Evolutionary conservation across 805 yeast genomes (phyloP).

Genomic region (Wickerhamomyces canadensis): DNA sequence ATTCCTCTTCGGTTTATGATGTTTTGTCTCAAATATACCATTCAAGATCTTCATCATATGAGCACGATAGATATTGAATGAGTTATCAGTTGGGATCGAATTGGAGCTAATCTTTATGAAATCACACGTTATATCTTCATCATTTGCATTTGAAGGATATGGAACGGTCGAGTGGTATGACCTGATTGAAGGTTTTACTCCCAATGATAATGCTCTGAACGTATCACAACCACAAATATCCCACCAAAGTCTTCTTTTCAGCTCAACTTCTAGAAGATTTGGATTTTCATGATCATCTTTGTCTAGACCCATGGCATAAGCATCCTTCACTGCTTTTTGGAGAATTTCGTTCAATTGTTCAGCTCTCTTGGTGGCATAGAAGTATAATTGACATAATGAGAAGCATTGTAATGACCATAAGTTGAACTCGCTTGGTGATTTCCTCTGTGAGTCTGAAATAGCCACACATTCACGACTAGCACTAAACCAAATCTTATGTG

Average conservation of each 20-base stretch:
- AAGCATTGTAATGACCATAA: conserved; percentile 21
- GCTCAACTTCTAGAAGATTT: conserved; percentile 22
- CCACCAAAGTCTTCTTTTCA: conserved; percentile 29
- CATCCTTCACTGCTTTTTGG: conserved; percentile 20
- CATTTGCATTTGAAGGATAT: conserved; percentile 28
- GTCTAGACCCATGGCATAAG: conserved; percentile 21
- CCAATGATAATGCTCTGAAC: conserved; percentile 21
- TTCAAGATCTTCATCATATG: conserved; percentile 23
- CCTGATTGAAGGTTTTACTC: conserved; percentile 18
- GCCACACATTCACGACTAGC: conserved; percentile 22
- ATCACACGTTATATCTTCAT: conserved; percentile 23
- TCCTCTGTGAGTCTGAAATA: conserved; percentile 14
- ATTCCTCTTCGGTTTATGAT: conserved; percentile 10
- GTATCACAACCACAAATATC: conserved; percentile 26
- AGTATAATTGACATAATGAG: conserved; percentile 24
- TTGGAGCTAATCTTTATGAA: conserved; percentile 15
- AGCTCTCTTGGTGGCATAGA: conserved; percentile 24
- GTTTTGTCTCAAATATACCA: conserved; percentile 23
- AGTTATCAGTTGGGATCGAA: conserved; percentile 22
- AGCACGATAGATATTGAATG: conserved; percentile 24
- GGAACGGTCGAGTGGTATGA: conserved; percentile 25
- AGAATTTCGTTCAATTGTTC: conserved; percentile 21
- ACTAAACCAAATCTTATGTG: conserved; percentile 23
- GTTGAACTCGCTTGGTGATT: conserved; percentile 12
- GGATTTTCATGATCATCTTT: conserved; percentile 21